Evolutionary conservation across 495 filamentous ascomycete species (phyloP).

Genomic region (Niebla homalea): DNA sequence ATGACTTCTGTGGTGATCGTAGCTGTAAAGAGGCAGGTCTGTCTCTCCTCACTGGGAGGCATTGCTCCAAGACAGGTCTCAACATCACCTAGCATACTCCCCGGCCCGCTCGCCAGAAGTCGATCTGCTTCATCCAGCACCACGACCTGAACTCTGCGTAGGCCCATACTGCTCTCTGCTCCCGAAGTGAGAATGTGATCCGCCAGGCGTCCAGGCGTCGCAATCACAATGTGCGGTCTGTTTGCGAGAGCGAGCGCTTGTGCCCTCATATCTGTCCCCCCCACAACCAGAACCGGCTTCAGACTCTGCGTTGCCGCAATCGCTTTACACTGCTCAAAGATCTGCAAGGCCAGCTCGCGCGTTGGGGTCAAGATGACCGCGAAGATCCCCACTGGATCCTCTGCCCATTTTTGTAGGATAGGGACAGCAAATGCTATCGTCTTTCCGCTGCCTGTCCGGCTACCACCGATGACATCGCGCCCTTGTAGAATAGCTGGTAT

Average conservation of each 20-base stretch:
- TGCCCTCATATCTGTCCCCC: slow-evolving; percentile 79
- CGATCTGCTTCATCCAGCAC: slow-evolving; percentile 96
- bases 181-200: slow-evolving; percentile 88
- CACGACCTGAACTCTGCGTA: slow-evolving; percentile 66
- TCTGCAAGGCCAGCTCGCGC: slow-evolving; percentile 86
- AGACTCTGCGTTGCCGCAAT: slow-evolving; percentile 75
- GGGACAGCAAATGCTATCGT: slow-evolving; percentile 94
- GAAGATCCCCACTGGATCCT: slow-evolving; percentile 84
- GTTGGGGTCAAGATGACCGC: slow-evolving; percentile 84
- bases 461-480: slow-evolving; percentile 86
- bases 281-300: slow-evolving; percentile 75
- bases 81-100: slow-evolving; percentile 87
- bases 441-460: slow-evolving; percentile 93
- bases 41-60: slow-evolving; percentile 57
- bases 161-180: slow-evolving; percentile 69
- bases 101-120: slow-evolving; percentile 58
- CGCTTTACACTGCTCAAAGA: slow-evolving; percentile 87
- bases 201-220: slow-evolving; percentile 84
- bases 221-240: slow-evolving; percentile 83
- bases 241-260: slow-evolving; percentile 73
- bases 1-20: slow-evolving; percentile 89
- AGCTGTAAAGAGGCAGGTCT: slow-evolving; percentile 92
- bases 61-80: slow-evolving; percentile 73
- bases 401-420: slow-evolving; percentile 83
- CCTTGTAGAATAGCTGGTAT: slow-evolving; percentile 86